Conservation (phyloP, 2,329 filamentous ascomycete genomes). For the Aureobasidium pullulans region DNA sequence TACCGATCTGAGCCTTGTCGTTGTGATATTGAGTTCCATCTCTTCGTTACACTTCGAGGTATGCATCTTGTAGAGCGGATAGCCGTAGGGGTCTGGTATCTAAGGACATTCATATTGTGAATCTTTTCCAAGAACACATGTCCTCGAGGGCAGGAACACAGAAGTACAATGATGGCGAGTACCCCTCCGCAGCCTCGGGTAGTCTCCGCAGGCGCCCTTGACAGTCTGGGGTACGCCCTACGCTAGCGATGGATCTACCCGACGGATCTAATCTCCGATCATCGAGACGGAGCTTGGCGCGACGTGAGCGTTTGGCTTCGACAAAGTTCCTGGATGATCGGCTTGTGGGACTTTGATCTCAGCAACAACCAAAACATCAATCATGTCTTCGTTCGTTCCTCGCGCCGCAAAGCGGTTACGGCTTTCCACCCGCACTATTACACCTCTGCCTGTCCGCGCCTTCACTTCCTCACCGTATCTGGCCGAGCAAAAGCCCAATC, state of each 20-base stretch:
- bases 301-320: neutral
- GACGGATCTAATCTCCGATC: constrained; percentile 5
- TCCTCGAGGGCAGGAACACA: neutral
- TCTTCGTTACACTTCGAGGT: neutral
- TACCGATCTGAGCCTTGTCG: constrained; percentile 54
- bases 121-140: neutral
- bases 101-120: neutral
- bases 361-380: constrained; percentile 1
- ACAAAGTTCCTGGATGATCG: neutral
- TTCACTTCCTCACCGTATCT: constrained; percentile 1
- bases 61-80: neutral
- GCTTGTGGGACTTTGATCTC: neutral
- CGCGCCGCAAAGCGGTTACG: constrained; percentile 27
- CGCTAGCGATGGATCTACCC: constrained; percentile 1
- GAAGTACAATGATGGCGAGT: constrained; percentile 10
- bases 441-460: neutral
- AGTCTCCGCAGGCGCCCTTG: neutral
- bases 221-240: constrained; percentile 8
- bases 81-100: neutral
- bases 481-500: constrained; percentile 6
- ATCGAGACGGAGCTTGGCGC: neutral
- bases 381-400: constrained; percentile 21
- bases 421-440: constrained; percentile 14
- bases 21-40: constrained; percentile 52
- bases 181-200: constrained; percentile 1